Percentiles rank a stretch among this genome's conserved stretches.
Evolutionary conservation across 2,329 filamentous ascomycete genomes (phyloP).

Genomic region (Botrytis fabae): DNA sequence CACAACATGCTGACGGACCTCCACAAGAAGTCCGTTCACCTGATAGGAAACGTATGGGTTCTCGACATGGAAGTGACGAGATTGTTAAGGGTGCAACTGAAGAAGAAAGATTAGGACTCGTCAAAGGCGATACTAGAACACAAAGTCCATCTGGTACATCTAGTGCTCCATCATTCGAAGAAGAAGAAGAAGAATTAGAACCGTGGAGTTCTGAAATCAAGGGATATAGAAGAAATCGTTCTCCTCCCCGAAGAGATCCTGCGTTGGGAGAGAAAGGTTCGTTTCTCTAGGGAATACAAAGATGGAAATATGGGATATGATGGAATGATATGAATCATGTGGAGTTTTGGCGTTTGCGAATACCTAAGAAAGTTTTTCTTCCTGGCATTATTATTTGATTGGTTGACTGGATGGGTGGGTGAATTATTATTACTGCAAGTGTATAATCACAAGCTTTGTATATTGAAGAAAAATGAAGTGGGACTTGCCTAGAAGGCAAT

Average conservation of each 20-base stretch:
- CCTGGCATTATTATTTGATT: constrained; percentile 10
- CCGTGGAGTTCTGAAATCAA: constrained; percentile 14
- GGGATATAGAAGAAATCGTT: constrained; percentile 8
- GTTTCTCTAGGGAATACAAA: neutral
- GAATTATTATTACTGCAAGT: neutral
- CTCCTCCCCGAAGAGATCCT: constrained; percentile 7
- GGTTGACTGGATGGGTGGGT: neutral
- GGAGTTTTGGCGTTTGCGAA: constrained; percentile 19
- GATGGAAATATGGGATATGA: neutral
- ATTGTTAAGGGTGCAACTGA: constrained; percentile 64
- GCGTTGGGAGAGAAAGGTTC: constrained; percentile 9
- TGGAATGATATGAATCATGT: constrained; percentile 14
- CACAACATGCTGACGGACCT: constrained; percentile 27
- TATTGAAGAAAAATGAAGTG: neutral
- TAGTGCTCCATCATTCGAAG: constrained; percentile 28
- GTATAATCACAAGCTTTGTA: constrained; percentile 9
- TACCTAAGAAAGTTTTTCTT: constrained; percentile 14
- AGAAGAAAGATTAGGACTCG: constrained; percentile 79
- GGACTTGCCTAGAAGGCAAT: neutral
- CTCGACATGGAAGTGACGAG: constrained; percentile 44
- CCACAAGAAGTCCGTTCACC: constrained; percentile 40
- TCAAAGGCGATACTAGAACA: constrained; percentile 64
- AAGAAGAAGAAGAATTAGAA: constrained; percentile 30
- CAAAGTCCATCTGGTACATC: constrained; percentile 25
- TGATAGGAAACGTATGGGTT: constrained; percentile 42